These are phyloP conservation scores for Hypoxylon sp. DNA, from an alignment of 2,329 filamentous ascomycete genomes.

Conservation along the genomic window DNA sequence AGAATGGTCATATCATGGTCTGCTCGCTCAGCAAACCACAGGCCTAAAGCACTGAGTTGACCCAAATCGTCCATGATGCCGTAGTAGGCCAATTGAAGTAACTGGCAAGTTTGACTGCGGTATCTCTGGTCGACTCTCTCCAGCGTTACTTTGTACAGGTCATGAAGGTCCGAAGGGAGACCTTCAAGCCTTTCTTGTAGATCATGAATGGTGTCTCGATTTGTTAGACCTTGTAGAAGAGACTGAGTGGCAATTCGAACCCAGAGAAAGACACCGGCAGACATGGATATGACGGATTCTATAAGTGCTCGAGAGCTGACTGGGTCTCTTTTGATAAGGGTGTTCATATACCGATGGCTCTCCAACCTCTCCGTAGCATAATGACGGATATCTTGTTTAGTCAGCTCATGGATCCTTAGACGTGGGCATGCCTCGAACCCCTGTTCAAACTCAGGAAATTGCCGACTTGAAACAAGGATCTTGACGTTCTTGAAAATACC, in stretches of 20 bases:
- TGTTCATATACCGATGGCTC: slow-evolving; percentile 36
- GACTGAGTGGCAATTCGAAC: slow-evolving; percentile 43
- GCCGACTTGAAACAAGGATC: slow-evolving; percentile 44
- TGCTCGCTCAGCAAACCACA: slow-evolving; percentile 44
- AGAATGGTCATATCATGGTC: slow-evolving; percentile 25
- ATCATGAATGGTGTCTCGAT: slow-evolving; percentile 41
- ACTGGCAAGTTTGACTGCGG: slow-evolving; percentile 25
- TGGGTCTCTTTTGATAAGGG: slow-evolving; percentile 20
- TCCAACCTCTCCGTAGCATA: slow-evolving; percentile 39
- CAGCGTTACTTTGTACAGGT: slow-evolving; percentile 42
- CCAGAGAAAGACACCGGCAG: slow-evolving; percentile 47
- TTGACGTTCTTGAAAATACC: slow-evolving; percentile 39
- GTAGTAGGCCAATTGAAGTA: slow-evolving; percentile 34
- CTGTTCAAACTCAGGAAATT: slow-evolving; percentile 39
- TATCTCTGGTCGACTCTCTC: slow-evolving; percentile 27
- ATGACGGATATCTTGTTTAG: slow-evolving; percentile 39
- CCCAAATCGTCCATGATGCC: background rate
- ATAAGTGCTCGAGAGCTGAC: slow-evolving; percentile 15
- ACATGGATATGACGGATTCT: slow-evolving; percentile 33
- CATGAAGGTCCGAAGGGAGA: slow-evolving; percentile 43
- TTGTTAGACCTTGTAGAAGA: slow-evolving; percentile 40
- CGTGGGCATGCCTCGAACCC: slow-evolving; percentile 29
- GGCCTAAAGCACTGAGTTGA: slow-evolving; percentile 31
- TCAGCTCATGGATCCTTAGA: slow-evolving; percentile 44
- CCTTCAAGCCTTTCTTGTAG: slow-evolving; percentile 37